Percentiles rank a stretch among this genome's conserved stretches.
Evolutionary conservation across 2,329 filamentous ascomycete genomes (phyloP).

Genomic region (Elsinoe ampelina): DNA sequence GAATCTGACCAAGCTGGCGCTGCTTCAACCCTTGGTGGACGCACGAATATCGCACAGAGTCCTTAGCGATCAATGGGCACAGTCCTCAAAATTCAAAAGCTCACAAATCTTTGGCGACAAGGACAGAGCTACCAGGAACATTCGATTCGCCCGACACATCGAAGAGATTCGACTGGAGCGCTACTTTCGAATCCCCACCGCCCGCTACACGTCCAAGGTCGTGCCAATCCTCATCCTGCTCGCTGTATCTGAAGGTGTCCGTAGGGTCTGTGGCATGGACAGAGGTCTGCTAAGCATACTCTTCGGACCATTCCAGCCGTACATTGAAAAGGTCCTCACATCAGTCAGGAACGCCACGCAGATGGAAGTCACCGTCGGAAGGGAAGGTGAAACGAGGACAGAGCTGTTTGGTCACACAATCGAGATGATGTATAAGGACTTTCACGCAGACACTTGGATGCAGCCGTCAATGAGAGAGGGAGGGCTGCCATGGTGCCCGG

Average conservation of each 20-base stretch:
- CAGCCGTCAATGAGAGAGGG: not conserved
- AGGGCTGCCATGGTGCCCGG: constrained; percentile 6
- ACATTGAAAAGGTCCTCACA: not conserved
- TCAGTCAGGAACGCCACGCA: not conserved
- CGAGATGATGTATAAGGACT: not conserved
- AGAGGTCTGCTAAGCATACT: constrained; percentile 11
- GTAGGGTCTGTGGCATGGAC: constrained; percentile 4
- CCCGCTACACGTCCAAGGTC: not conserved
- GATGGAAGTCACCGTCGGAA: not conserved
- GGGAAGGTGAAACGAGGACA: not conserved
- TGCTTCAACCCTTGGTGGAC: constrained; percentile 11
- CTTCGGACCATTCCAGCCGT: constrained; percentile 7
- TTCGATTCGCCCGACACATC: not conserved
- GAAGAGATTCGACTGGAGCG: not conserved
- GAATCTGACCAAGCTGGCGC: not conserved
- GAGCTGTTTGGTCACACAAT: not conserved
- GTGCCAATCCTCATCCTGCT: constrained; percentile 8
- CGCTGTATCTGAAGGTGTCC: constrained; percentile 8
- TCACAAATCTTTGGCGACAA: not conserved
- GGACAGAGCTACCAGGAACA: not conserved
- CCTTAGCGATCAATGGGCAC: not conserved
- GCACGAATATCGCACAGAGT: not conserved
- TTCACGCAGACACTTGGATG: not conserved
- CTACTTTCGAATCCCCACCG: constrained; percentile 3
- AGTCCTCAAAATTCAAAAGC: constrained; percentile 2